phyloP scores from a whole-genome alignment of 805 yeast species.

The Helenozyma rhizophorensis region DNA sequence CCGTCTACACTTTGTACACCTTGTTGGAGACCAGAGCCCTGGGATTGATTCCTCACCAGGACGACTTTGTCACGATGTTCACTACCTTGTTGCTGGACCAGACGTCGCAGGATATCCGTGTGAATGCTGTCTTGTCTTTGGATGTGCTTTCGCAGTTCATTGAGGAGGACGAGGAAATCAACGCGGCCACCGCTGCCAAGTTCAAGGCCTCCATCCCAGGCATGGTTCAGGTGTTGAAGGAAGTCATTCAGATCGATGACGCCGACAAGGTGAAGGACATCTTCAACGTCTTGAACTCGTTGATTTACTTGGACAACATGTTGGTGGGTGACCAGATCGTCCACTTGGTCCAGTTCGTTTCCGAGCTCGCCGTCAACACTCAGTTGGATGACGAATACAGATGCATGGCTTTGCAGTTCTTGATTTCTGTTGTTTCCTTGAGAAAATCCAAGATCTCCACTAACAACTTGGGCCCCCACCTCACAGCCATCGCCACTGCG shows the following conservation, averaged over 20 bases:
- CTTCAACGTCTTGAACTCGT: conserved; percentile 80
- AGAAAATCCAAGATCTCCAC: conserved; percentile 77
- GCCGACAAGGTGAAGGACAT: conserved; percentile 65
- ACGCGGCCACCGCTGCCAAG: conserved; percentile 40
- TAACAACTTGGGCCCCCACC: conserved; percentile 78
- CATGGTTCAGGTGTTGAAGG: conserved; percentile 77
- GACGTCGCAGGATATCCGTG: conserved; percentile 66
- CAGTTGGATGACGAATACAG: conserved; percentile 76
- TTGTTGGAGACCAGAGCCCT: conserved; percentile 69
- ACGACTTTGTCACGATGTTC: conserved; percentile 69
- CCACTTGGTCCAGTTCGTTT: conserved; percentile 65
- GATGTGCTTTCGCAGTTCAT: conserved; percentile 64
- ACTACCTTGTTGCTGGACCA: conserved; percentile 60
- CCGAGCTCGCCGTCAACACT: conserved; percentile 67
- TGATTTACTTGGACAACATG: conserved; percentile 71
- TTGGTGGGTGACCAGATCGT: conserved; percentile 72
- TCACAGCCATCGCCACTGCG: conserved; percentile 67
- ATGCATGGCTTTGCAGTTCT: conserved; percentile 76
- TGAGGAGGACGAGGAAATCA: conserved; percentile 53
- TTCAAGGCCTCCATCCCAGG: conserved; percentile 70
- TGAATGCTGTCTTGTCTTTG: conserved; percentile 77
- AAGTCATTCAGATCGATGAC: conserved; percentile 68
- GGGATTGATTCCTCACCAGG: conserved; percentile 52
- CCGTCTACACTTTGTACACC: conserved; percentile 73
- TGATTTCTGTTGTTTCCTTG: conserved; percentile 71